A percentile compares a stretch with the other conserved stretches of the same genome.
phyloP scores from a whole-genome alignment of 768 basidiomycete genomes.

The Steccherinum ochraceum region DNA sequence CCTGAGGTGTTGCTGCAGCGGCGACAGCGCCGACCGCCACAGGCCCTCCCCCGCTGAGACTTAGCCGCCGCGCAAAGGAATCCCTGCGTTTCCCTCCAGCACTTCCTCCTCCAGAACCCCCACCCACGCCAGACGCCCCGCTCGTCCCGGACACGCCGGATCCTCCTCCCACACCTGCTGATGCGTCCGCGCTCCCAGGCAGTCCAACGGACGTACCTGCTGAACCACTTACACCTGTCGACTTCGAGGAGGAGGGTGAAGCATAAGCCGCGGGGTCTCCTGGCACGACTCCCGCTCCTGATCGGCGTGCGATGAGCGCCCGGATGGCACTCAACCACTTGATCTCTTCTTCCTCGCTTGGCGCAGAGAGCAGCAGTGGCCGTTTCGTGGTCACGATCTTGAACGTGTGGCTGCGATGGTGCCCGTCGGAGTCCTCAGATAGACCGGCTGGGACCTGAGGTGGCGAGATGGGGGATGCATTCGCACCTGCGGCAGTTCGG shows the following conservation, averaged over 20 bases:
- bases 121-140: not conserved
- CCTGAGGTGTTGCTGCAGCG: not conserved
- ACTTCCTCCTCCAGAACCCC: too few relatives aligned
- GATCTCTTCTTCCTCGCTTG: constrained; percentile 96
- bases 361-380: constrained; percentile 84
- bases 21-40: not conserved
- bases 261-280: constrained; percentile 19
- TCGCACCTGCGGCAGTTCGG: constrained; percentile 21
- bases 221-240: not conserved
- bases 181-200: not conserved
- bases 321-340: constrained; percentile 95
- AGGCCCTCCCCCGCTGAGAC: constrained; percentile 21
- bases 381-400: constrained; percentile 95
- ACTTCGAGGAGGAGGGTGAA: constrained; percentile 2
- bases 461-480: constrained; percentile 21
- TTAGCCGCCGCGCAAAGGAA: constrained; percentile 25
- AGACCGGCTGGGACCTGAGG: constrained; percentile 24
- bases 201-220: not conserved
- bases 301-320: constrained; percentile 76
- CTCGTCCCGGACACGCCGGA: not conserved
- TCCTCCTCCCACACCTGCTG: not conserved
- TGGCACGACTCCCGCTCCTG: constrained; percentile 27
- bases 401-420: constrained; percentile 62
- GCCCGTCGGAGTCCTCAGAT: constrained; percentile 37
- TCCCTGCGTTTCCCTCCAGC: constrained; percentile 17